phyloP scores from a whole-genome alignment of 306 rosid species.

The Corylus americana region DNA sequence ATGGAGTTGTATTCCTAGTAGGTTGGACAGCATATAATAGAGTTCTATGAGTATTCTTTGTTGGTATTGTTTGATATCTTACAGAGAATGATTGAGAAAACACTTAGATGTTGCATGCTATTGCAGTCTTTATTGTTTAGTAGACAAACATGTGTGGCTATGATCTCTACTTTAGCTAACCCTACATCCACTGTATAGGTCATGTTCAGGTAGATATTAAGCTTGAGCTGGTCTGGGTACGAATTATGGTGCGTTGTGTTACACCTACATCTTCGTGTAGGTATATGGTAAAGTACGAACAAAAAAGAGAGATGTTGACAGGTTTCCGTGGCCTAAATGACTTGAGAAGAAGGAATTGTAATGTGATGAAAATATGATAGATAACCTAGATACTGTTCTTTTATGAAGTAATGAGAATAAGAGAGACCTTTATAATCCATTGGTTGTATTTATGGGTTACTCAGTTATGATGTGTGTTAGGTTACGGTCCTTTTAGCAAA shows the following conservation, averaged over 20 bases:
- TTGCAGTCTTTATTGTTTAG: not conserved
- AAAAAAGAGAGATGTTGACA: not conserved
- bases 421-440: not conserved
- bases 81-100: not conserved
- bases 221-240: too few relatives aligned
- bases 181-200: not conserved
- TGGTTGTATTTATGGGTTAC: not conserved
- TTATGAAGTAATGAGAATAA: not conserved
- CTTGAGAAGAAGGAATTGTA: not conserved
- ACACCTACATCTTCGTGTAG: too few relatives aligned
- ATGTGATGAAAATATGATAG: conserved; percentile 1
- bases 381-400: not conserved
- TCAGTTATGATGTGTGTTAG: not conserved
- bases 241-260: too few relatives aligned
- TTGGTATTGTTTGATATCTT: not conserved
- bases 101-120: not conserved
- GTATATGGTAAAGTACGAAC: too few relatives aligned
- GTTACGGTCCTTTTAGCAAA: not conserved
- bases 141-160: not conserved
- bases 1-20: too few relatives aligned
- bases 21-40: too few relatives aligned
- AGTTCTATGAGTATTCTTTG: not conserved
- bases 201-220: not conserved
- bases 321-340: not conserved
- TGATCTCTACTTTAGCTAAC: not conserved